These are phyloP conservation scores for Postia placenta DNA, from an alignment of 768 basidiomycete species.

Conservation along the genomic window DNA sequence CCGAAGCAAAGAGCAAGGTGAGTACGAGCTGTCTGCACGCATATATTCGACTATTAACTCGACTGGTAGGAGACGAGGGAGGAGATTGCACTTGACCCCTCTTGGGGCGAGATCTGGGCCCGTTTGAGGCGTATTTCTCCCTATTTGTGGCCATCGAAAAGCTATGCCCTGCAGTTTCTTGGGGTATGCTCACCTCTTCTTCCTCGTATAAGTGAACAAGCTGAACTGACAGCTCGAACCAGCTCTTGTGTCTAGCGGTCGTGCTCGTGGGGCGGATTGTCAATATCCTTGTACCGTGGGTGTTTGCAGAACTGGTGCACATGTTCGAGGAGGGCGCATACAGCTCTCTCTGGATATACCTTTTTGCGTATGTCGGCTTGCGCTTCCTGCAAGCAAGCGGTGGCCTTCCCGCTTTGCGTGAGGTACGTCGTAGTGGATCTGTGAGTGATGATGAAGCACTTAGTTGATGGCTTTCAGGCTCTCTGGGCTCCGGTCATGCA, in stretches of 20 bases:
- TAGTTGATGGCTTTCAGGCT: constrained; percentile 29
- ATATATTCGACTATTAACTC: constrained; percentile 2
- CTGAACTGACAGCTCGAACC: not conserved
- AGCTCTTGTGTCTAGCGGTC: constrained; percentile 65
- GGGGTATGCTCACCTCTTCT: constrained; percentile 47
- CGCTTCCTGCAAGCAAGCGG: constrained; percentile 74
- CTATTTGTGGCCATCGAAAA: constrained; percentile 80
- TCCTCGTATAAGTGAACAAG: not conserved
- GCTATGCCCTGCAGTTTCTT: constrained; percentile 56
- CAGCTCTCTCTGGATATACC: constrained; percentile 54
- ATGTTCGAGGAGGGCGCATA: constrained; percentile 42
- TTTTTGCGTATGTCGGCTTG: constrained; percentile 62
- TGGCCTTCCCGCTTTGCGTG: constrained; percentile 62
- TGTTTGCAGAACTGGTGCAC: constrained; percentile 59
- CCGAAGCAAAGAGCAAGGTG: constrained; percentile 19
- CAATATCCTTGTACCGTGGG: constrained; percentile 64
- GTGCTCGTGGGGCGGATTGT: constrained; percentile 73
- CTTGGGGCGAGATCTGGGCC: constrained; percentile 62
- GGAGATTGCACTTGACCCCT: constrained; percentile 54
- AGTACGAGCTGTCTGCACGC: constrained; percentile 6
- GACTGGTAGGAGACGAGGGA: constrained; percentile 29
- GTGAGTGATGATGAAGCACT: not conserved
- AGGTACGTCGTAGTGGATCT: constrained; percentile 15
- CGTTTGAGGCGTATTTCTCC: constrained; percentile 66
- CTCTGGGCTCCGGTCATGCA: constrained; percentile 90